Percentiles rank a stretch among this genome's conserved stretches.
Evolutionary conservation across 148 eudicot genomes (phyloP).

Genomic region (Cornus controversa): DNA sequence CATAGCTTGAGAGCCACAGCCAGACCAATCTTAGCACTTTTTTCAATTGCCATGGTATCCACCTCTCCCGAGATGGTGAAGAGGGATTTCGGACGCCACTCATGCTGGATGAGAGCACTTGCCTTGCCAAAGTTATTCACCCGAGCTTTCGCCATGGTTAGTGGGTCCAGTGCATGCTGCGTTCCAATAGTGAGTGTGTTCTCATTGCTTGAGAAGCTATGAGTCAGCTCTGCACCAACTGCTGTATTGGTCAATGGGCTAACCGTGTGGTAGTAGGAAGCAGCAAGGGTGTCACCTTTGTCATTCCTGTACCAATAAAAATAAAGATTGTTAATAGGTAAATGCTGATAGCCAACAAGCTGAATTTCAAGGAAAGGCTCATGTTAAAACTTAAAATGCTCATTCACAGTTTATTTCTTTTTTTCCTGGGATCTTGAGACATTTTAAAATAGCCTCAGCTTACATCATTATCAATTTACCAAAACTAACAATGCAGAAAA

Average conservation of each 20-base stretch:
- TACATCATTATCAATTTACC: neutral
- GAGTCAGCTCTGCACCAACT: slow-evolving; percentile 76
- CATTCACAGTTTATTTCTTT: neutral
- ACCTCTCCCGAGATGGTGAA: slow-evolving; percentile 78
- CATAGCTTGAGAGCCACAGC: slow-evolving; percentile 74
- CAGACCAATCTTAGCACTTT: slow-evolving; percentile 73
- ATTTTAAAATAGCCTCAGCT: neutral
- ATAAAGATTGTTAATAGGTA: neutral
- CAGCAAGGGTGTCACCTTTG: slow-evolving; percentile 55
- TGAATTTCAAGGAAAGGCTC: neutral
- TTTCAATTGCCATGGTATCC: slow-evolving; percentile 78
- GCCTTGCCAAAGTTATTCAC: slow-evolving; percentile 71
- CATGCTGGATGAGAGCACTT: slow-evolving; percentile 75
- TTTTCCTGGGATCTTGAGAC: neutral
- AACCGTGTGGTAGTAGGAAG: slow-evolving; percentile 72
- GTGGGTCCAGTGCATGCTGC: slow-evolving; percentile 64
- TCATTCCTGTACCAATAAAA: slow-evolving; percentile 53
- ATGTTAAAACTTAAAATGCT: neutral
- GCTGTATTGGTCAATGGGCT: slow-evolving; percentile 71
- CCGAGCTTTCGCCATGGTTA: slow-evolving; percentile 60
- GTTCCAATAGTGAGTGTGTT: slow-evolving; percentile 74
- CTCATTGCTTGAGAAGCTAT: slow-evolving; percentile 67
- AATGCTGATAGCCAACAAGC: neutral
- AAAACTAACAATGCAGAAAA: neutral
- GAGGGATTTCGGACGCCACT: slow-evolving; percentile 67